Percentiles rank a stretch among this genome's conserved stretches.
Conservation (phyloP, 2,329 filamentous ascomycete species). For the Colletotrichum agaves region DNA sequence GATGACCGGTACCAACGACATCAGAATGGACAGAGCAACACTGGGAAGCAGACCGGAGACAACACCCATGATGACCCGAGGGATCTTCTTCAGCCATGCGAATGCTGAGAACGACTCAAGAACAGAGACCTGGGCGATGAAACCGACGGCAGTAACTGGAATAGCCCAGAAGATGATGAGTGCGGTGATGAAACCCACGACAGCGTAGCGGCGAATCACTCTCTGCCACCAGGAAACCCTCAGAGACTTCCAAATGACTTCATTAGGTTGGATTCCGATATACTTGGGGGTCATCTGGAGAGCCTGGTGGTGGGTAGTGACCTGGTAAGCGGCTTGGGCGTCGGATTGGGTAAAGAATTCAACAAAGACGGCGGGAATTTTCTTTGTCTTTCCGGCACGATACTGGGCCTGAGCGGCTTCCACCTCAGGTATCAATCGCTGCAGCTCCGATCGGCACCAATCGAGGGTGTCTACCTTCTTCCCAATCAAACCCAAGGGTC, state of each 20-base stretch:
- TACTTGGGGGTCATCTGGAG: conserved; percentile 88
- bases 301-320: conserved; percentile 85
- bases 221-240: conserved; percentile 88
- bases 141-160: conserved; percentile 81
- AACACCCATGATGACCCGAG: conserved; percentile 78
- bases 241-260: conserved; percentile 90
- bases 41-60: conserved; percentile 87
- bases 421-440: conserved; percentile 76
- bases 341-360: conserved; percentile 86
- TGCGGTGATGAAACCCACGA: conserved; percentile 77
- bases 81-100: conserved; percentile 76
- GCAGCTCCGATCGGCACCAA: conserved; percentile 81
- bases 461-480: conserved; percentile 95
- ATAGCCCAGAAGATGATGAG: conserved; percentile 89
- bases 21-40: conserved; percentile 81
- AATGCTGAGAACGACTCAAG: conserved; percentile 75
- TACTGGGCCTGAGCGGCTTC: conserved; percentile 75
- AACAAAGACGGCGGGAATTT: conserved; percentile 85
- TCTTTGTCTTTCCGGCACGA: conserved; percentile 70
- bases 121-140: conserved; percentile 84
- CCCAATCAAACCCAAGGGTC: conserved; percentile 67
- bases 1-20: conserved; percentile 86
- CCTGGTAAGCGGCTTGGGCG: conserved; percentile 88
- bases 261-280: conserved; percentile 82
- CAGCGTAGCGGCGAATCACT: conserved; percentile 75